These are phyloP conservation scores for Ganoderma leucocontextum DNA, from an alignment of 1,284 basidiomycete species.

Conservation along the genomic window DNA sequence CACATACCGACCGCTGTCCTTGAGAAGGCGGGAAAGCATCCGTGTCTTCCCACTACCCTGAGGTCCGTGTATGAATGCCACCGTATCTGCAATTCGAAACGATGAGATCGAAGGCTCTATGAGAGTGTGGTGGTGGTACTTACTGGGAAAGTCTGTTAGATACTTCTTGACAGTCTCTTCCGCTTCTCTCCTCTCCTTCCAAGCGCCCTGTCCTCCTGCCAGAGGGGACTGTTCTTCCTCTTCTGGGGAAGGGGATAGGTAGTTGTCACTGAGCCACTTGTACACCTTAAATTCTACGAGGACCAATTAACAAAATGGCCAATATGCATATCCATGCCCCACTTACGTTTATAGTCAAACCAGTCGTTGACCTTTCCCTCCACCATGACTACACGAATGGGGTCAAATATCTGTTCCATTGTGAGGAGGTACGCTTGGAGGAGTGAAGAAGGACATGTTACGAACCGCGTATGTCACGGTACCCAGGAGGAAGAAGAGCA, in stretches of 20 bases:
- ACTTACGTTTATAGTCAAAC: conserved; percentile 77
- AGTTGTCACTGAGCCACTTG: conserved; percentile 71
- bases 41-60: conserved; percentile 90
- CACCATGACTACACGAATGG: conserved; percentile 87
- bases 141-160: conserved; percentile 78
- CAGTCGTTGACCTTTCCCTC: conserved; percentile 85
- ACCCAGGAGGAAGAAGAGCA: conserved; percentile 89
- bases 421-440: background rate
- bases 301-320: conserved; percentile 1
- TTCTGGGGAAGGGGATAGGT: conserved; percentile 44
- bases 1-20: conserved; percentile 63
- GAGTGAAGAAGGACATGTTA: conserved; percentile 17
- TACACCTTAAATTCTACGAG: conserved; percentile 65
- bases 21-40: conserved; percentile 71
- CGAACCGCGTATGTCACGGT: conserved; percentile 87
- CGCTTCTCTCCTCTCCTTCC: conserved; percentile 87
- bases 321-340: background rate
- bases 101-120: background rate
- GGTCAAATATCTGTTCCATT: conserved; percentile 82
- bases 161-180: conserved; percentile 74
- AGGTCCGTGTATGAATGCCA: conserved; percentile 90
- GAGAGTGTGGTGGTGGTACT: conserved; percentile 27
- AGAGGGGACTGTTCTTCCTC: conserved; percentile 27
- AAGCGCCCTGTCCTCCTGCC: conserved; percentile 53
- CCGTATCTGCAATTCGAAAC: conserved; percentile 53